phyloP scores from a whole-genome alignment of 768 basidiomycete species.

The Boletus patriciae region DNA sequence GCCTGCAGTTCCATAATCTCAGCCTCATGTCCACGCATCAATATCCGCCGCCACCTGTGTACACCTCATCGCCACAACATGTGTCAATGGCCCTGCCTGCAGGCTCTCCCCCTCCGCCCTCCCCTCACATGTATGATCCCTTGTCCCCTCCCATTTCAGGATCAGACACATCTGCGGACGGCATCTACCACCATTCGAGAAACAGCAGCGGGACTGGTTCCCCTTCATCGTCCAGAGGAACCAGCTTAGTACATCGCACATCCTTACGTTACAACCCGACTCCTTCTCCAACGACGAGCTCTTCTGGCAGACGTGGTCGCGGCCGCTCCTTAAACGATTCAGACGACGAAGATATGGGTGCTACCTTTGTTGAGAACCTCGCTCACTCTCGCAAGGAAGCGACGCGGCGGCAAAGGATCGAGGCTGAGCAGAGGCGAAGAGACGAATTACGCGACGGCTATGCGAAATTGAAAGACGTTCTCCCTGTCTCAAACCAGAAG shows the following conservation, averaged over 20 bases:
- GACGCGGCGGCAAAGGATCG: slow-evolving; percentile 79
- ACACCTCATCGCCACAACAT: slow-evolving; percentile 63
- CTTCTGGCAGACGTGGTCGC: slow-evolving; percentile 63
- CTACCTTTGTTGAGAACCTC: slow-evolving; percentile 65
- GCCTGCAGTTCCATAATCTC: slow-evolving; percentile 58
- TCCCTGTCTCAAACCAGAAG: slow-evolving; percentile 87
- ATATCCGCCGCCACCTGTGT: slow-evolving; percentile 61
- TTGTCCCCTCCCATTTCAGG: slow-evolving; percentile 85
- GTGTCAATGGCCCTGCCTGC: slow-evolving; percentile 60
- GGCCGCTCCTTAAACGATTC: slow-evolving; percentile 71
- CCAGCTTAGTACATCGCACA: slow-evolving; percentile 73
- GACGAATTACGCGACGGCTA: slow-evolving; percentile 91
- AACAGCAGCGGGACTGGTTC: slow-evolving; percentile 76
- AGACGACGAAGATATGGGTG: slow-evolving; percentile 75
- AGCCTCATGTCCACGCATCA: slow-evolving; percentile 69
- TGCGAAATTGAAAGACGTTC: slow-evolving; percentile 80
- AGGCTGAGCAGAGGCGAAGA: slow-evolving; percentile 86
- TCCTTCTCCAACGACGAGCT: slow-evolving; percentile 73
- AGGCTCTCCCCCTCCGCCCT: slow-evolving; percentile 71
- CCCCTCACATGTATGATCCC: slow-evolving; percentile 80
- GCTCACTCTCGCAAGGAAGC: slow-evolving; percentile 82
- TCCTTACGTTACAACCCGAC: slow-evolving; percentile 75
- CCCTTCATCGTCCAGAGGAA: slow-evolving; percentile 72
- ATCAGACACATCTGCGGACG: slow-evolving; percentile 86
- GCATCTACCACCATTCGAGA: slow-evolving; percentile 70